A percentile compares a stretch with the other conserved stretches of the same genome.
Conservation (phyloP, 176 grass and related monocot genomes). For the Oryza glaberrima region DNA sequence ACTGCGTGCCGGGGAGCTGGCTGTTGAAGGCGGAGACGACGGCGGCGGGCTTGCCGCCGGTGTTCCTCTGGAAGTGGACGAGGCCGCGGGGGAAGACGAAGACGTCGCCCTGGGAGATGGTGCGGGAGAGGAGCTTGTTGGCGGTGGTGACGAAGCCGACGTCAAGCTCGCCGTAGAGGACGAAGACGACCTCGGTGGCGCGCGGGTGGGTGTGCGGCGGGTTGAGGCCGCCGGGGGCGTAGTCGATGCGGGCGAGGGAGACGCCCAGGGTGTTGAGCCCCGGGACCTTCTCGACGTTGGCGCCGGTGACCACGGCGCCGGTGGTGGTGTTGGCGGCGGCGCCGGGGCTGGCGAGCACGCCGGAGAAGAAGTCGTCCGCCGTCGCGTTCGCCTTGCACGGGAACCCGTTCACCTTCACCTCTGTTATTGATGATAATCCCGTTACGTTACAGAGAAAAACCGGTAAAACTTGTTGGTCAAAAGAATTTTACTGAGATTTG, state of each 20-base stretch:
- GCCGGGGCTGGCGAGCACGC: slow-evolving; percentile 47
- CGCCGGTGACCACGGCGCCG: slow-evolving; percentile 61
- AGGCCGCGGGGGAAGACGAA: slow-evolving; percentile 74
- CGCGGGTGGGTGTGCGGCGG: slow-evolving; percentile 95
- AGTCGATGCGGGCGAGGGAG: slow-evolving; percentile 79
- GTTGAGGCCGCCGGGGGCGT: slow-evolving; percentile 74
- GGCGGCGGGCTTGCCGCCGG: slow-evolving; percentile 43
- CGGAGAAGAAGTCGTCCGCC: slow-evolving; percentile 73
- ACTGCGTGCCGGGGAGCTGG: slow-evolving; percentile 80
- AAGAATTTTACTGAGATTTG: too few relatives aligned
- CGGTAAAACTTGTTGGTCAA: too few relatives aligned
- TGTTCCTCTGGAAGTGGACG: slow-evolving; percentile 85
- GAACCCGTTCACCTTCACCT: slow-evolving; percentile 78
- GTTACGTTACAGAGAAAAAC: too few relatives aligned
- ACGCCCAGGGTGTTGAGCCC: slow-evolving; percentile 84
- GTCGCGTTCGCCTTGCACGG: slow-evolving; percentile 70
- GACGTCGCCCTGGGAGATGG: slow-evolving; percentile 59
- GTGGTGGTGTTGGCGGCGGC: slow-evolving; percentile 38
- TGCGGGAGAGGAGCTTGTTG: slow-evolving; percentile 69
- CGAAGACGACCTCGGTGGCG: slow-evolving; percentile 86
- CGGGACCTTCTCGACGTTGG: slow-evolving; percentile 71
- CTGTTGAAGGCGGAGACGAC: slow-evolving; percentile 81
- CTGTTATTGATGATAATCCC: slow-evolving; percentile 24
- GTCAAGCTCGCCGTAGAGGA: slow-evolving; percentile 70
- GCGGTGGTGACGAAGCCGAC: slow-evolving; percentile 83